Evolutionary conservation across 345 rosid species (phyloP).

Genomic region (Durio zibethinus): DNA sequence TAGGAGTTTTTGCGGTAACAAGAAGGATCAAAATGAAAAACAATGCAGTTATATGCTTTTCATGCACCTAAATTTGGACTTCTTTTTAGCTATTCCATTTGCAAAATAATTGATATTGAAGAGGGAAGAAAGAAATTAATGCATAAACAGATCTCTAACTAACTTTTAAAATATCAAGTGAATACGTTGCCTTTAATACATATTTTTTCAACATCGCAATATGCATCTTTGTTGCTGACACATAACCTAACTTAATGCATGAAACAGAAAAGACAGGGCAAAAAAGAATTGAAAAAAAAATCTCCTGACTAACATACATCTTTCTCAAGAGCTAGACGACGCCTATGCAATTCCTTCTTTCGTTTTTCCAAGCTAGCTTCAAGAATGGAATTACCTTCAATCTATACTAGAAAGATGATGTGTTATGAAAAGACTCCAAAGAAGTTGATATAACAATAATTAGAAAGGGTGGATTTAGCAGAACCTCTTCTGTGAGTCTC

Average conservation of each 20-base stretch:
- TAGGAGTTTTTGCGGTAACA: not conserved
- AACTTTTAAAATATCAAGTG: not conserved
- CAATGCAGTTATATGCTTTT: not conserved
- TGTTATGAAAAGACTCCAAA: conserved; percentile 2
- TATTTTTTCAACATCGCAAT: not conserved
- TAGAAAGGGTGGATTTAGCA: not conserved
- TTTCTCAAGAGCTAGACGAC: conserved; percentile 66
- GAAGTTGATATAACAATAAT: conserved; percentile 3
- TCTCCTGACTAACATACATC: conserved; percentile 45
- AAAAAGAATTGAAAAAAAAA: not conserved
- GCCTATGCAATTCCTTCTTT: conserved; percentile 59
- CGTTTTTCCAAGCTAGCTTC: conserved; percentile 57
- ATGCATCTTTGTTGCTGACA: not conserved
- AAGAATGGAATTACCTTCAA: conserved; percentile 55
- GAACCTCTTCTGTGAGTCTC: conserved; percentile 70
- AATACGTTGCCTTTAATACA: not conserved
- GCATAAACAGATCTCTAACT: conserved; percentile 6
- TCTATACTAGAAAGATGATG: conserved; percentile 38
- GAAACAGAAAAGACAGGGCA: not conserved
- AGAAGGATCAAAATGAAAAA: not conserved
- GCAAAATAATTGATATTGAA: not conserved
- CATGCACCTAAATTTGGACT: not conserved
- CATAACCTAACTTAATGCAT: not conserved
- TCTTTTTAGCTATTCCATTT: not conserved
- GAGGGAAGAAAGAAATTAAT: not conserved